phyloP scores from a whole-genome alignment of 352 stramenopile genomes.

The Peronospora belbahrii region DNA sequence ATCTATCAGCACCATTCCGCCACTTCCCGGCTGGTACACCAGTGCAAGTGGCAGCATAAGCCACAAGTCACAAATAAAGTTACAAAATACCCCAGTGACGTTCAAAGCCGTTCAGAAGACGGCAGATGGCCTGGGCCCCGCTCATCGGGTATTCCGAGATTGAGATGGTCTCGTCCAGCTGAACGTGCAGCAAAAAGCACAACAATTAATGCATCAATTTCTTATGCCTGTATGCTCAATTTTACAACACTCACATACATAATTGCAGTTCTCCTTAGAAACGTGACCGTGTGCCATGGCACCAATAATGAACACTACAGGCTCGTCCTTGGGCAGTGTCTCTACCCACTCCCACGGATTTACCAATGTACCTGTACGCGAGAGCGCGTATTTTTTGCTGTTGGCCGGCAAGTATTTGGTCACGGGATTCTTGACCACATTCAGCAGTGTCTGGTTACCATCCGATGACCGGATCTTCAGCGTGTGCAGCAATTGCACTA shows the following conservation, averaged over 20 bases:
- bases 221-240: background rate
- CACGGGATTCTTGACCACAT: slow-evolving; percentile 99
- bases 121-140: slow-evolving; percentile 93
- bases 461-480: slow-evolving; percentile 99
- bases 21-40: slow-evolving; percentile 8
- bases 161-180: slow-evolving; percentile 95
- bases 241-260: slow-evolving; percentile 55
- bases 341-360: slow-evolving; percentile 93
- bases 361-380: slow-evolving; percentile 90
- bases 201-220: slow-evolving; percentile 2
- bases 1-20: slow-evolving; percentile 3
- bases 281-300: slow-evolving; percentile 96
- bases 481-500: slow-evolving; percentile 99
- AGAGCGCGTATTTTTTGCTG: slow-evolving; percentile 92
- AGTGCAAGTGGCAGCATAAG: background rate
- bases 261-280: slow-evolving; percentile 94
- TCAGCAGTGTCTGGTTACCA: slow-evolving; percentile 94
- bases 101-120: slow-evolving; percentile 96
- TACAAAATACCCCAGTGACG: slow-evolving; percentile 98
- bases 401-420: slow-evolving; percentile 95
- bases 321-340: slow-evolving; percentile 84
- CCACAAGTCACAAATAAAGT: slow-evolving; percentile 22
- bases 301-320: slow-evolving; percentile 96
- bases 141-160: slow-evolving; percentile 98
- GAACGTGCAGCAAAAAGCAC: slow-evolving; percentile 7